phyloP scores from a whole-genome alignment of 2,329 filamentous ascomycete species.

The Domatiomyces catenatus region DNA sequence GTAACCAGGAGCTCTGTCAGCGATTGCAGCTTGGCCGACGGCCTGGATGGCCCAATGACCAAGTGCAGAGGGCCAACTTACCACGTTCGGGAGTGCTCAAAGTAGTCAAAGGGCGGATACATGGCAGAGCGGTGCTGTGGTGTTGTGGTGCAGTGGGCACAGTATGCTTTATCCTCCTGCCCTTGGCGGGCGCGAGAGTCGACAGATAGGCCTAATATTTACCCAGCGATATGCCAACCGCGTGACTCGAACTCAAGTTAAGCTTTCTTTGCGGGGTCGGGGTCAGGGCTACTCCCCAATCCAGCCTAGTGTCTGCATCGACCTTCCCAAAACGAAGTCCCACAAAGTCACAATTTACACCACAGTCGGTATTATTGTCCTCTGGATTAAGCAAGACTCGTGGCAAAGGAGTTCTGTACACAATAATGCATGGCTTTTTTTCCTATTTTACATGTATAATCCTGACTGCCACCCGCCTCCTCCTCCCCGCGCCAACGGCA shows the following conservation, averaged over 20 bases:
- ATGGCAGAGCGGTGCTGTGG: slow-evolving; percentile 17
- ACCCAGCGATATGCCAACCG: not conserved
- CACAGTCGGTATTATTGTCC: too few species aligned
- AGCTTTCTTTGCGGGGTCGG: not conserved
- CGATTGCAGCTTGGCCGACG: not conserved
- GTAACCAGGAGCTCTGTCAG: slow-evolving; percentile 4
- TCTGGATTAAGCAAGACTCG: not conserved
- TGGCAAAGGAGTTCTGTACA: not conserved
- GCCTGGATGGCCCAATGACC: not conserved
- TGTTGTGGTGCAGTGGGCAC: not conserved
- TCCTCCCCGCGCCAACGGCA: not conserved
- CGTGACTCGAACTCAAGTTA: not conserved
- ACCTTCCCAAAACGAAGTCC: not conserved
- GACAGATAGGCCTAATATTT: not conserved
- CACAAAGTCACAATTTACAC: too few species aligned
- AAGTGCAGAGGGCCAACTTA: slow-evolving; percentile 26
- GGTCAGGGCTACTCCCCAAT: not conserved
- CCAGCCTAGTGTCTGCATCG: not conserved
- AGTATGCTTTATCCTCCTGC: not conserved
- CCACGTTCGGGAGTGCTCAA: slow-evolving; percentile 59
- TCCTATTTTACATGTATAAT: not conserved
- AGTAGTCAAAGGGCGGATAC: slow-evolving; percentile 47
- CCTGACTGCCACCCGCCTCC: not conserved
- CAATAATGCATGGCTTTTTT: not conserved
- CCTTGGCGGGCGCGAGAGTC: not conserved